Evolutionary conservation across 768 basidiomycete genomes (phyloP), one percentile per base, ranked within the genome.

Genomic region (Cystobasidium onofrii): DNA sequence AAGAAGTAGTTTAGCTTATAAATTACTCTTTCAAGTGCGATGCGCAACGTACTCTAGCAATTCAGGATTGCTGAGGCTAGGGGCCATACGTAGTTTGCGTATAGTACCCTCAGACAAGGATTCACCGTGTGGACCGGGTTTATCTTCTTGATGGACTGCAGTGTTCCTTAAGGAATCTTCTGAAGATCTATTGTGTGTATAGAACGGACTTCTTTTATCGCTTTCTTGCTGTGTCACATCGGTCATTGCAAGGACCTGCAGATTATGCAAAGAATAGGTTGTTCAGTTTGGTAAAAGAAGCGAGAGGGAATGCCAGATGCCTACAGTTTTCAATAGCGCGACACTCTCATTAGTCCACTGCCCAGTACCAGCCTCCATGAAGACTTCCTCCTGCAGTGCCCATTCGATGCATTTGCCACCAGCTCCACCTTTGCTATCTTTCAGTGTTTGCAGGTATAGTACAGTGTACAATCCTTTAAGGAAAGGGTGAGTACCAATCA

Each of bases 381-480:
- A 71, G 3, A 60, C 69, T 36, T 71, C 54, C 13, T 71, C 69
- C n/a, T 57, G 50, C 6, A 71, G 31, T 1, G 39, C 15, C 69
- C 69, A 71, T 41, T 71, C 69, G 54, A 71, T n/a, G 34, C 69
- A 71, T n/a, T 61, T 55, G 29, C 55, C 36, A 55, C 69, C 69
- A 23, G 69, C 69, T 60, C 69, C 69, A 15, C 69, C 69, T 60
- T 44, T 55, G 41, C 41, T 55, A 9, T 52, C 69, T 36, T 71
- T 71, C 9, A 34, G 34, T 17, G 54, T 44, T 31, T 71, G 69
- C 4, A 71, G 55, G 20, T 33, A 27, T 13, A 71, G 52, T 15
- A 60, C 7, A 10, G 69, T 57, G 34, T 60, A 71, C 1, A 71
- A 29, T 6, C 15, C 69, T 60, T 71, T 71, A 1, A 55, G 50